Conservation (phyloP, 495 filamentous ascomycete genomes). For the Penicillium paradoxum region DNA sequence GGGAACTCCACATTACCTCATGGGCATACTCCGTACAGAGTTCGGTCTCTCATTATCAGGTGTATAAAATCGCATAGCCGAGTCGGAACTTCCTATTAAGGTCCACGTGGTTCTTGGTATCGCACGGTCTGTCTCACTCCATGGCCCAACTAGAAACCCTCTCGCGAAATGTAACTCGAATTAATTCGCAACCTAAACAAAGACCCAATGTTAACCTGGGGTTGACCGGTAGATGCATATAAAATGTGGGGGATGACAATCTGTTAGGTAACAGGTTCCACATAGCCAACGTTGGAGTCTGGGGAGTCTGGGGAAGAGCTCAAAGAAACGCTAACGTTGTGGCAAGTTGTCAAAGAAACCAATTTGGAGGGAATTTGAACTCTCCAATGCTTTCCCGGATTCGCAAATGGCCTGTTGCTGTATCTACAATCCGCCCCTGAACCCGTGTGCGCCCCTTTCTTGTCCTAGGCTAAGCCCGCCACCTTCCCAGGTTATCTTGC, state of each 20-base stretch:
- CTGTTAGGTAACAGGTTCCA: constrained; percentile 39
- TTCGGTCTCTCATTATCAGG: too few relatives aligned
- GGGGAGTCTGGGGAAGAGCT: constrained; percentile 22
- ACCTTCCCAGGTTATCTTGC: not conserved
- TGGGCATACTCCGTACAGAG: too few relatives aligned
- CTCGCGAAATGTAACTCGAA: not conserved
- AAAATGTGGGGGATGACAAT: constrained; percentile 28
- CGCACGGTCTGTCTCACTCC: not conserved
- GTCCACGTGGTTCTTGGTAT: not conserved
- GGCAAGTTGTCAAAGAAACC: not conserved
- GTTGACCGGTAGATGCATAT: constrained; percentile 5
- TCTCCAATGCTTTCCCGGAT: not conserved
- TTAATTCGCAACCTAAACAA: not conserved
- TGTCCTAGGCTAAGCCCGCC: not conserved
- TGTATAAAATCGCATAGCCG: not conserved
- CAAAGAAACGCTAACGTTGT: not conserved
- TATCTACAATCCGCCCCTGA: not conserved
- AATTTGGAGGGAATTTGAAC: not conserved
- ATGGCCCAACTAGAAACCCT: not conserved
- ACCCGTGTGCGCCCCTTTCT: not conserved
- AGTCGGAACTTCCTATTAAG: constrained; percentile 5
- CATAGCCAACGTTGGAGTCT: constrained; percentile 15
- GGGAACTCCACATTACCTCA: not conserved
- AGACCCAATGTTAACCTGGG: not conserved
- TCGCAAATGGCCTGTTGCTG: not conserved